Evolutionary conservation across 495 filamentous ascomycete species (phyloP), one percentile per base, ranked within the genome.

Genomic region (Lasiosphaeria ovina): DNA sequence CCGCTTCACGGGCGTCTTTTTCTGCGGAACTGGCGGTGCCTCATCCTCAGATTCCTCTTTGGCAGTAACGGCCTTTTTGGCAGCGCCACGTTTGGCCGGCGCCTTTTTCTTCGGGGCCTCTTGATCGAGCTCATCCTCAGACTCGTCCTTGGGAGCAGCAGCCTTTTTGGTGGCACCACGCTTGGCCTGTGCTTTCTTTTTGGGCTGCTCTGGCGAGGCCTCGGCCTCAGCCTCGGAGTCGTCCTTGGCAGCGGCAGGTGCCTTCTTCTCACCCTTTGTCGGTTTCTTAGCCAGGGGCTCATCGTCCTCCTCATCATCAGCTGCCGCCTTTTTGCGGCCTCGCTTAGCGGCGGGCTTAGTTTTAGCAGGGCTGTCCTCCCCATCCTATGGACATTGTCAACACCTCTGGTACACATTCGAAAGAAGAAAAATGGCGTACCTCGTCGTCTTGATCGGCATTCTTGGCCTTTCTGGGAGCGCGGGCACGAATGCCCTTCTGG

Each of bases 401-500:
- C 12, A 17, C 48, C 12, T n/a, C 11, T 9, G 12, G 35, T 40
- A 40, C 14, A 38, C 9, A 1, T 9, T n/a, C 59, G 17, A 44
- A 56, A 54, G 31, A 14, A 3, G 34, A 8, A 17, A 42, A 40
- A 6, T 42, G 32, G 48, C 54, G 33, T 47, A 69, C 71, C 65
- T 76, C 67, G 7, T 67, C 58, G 8, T 61, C 58, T 9, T 58
- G 60, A 34, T 69, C 73, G 49, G 32, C 57, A 16, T 10, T 51
- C 60, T 75, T 68, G 65, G 82, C 83, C 64, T 79, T 79, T 51
- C 74, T 78, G 6, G 66, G 35, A 5, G 67, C 72, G 49, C 75
- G 76, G 24, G 70, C 69, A 33, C 79, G 81, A 64, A 87, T 86
- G n/a, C 87, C 86, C 36, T 68, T 79, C 67, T 79, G 77, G 17